Conservation (phyloP, 306 rosid species). For the Malus fusca region DNA sequence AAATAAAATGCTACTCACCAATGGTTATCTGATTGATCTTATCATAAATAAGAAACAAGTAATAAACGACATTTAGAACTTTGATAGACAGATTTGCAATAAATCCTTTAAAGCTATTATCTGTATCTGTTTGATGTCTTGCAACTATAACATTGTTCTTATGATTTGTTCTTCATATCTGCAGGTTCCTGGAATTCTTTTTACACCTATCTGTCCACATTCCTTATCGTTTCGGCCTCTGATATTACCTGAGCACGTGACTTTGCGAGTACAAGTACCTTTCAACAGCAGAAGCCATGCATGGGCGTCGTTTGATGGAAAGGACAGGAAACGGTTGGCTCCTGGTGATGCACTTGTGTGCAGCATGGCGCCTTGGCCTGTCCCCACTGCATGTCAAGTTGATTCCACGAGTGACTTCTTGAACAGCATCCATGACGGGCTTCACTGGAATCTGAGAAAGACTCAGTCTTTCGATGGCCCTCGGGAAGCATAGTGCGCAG, state of each 20-base stretch:
- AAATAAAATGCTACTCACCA: background rate
- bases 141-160: background rate
- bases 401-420: constrained; percentile 89
- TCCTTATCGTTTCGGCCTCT: constrained; percentile 86
- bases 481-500: constrained; percentile 31
- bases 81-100: background rate
- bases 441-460: constrained; percentile 93
- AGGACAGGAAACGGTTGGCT: constrained; percentile 67
- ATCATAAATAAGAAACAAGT: background rate
- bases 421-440: constrained; percentile 86
- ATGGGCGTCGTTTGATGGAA: constrained; percentile 96
- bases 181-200: constrained; percentile 95
- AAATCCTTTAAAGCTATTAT: background rate
- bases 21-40: background rate
- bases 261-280: constrained; percentile 78
- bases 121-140: background rate
- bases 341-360: constrained; percentile 94
- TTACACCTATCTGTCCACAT: constrained; percentile 92
- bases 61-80: too few relatives aligned
- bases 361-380: constrained; percentile 99
- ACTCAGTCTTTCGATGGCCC: constrained; percentile 80
- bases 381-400: constrained; percentile 78
- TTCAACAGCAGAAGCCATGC: constrained; percentile 84
- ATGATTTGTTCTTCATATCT: constrained; percentile 5
- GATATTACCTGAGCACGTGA: constrained; percentile 85